A percentile compares a stretch with the other conserved stretches of the same genome.
These are phyloP conservation scores for Hypoxylon rickii DNA, from an alignment of 495 filamentous ascomycete species.

Conservation along the genomic window DNA sequence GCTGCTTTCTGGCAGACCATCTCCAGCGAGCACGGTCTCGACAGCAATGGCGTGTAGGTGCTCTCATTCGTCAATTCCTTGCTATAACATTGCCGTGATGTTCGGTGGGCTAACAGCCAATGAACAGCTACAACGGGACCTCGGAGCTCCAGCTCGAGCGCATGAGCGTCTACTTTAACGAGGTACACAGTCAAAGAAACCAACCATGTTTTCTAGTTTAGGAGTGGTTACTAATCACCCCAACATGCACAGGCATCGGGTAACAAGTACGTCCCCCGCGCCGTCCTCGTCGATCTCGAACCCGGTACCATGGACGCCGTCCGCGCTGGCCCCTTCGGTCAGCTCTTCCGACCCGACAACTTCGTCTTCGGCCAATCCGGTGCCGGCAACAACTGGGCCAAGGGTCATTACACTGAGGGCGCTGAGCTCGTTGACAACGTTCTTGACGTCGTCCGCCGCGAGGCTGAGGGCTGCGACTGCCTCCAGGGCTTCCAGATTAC, in stretches of 20 bases:
- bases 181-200: conserved; percentile 62
- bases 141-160: conserved; percentile 99
- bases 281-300: conserved; percentile 99
- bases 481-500: conserved; percentile 99
- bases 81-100: neutral
- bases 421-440: conserved; percentile 98
- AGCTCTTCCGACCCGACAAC: conserved; percentile 99
- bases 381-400: conserved; percentile 99
- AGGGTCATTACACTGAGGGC: conserved; percentile 99
- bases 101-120: conserved; percentile 35
- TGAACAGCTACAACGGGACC: conserved; percentile 88
- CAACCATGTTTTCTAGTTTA: neutral
- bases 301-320: conserved; percentile 99
- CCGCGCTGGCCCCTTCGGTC: conserved; percentile 96
- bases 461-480: conserved; percentile 99
- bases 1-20: conserved; percentile 99
- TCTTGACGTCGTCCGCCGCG: conserved; percentile 96
- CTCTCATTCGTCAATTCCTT: conserved; percentile 6
- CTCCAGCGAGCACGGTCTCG: conserved; percentile 98
- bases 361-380: conserved; percentile 99
- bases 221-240: conserved; percentile 13
- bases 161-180: conserved; percentile 99
- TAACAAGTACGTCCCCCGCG: conserved; percentile 99
- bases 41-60: conserved; percentile 77
- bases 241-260: conserved; percentile 68